Percentiles rank a stretch among this genome's conserved stretches.
Conservation (phyloP, 176 grass and related monocot genomes). For the Chrysopogon serrulatus region DNA sequence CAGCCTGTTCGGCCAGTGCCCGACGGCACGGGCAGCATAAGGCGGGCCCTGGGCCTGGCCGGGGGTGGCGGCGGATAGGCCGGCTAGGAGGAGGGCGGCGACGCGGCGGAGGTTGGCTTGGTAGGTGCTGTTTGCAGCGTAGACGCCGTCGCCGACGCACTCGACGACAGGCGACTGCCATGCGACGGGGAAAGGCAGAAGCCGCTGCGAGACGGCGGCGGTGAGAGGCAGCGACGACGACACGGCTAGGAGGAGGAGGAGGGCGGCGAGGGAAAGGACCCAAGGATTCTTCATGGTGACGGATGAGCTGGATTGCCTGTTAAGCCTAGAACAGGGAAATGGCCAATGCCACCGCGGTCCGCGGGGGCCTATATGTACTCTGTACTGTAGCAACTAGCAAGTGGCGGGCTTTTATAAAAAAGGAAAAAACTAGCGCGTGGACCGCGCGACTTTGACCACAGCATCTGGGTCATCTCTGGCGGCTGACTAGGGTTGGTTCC, state of each 20-base stretch:
- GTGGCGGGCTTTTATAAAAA: too few relatives aligned
- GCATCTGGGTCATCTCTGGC: too few relatives aligned
- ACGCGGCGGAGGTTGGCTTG: slow-evolving; percentile 22
- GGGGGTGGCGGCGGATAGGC: not conserved
- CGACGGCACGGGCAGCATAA: not conserved
- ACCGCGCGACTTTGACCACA: too few relatives aligned
- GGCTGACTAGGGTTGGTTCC: too few relatives aligned
- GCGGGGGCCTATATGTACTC: too few relatives aligned
- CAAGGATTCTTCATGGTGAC: not conserved
- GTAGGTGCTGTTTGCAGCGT: slow-evolving; percentile 11
- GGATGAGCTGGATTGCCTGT: too few relatives aligned
- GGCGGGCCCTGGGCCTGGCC: not conserved
- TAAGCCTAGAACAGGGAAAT: fast-evolving
- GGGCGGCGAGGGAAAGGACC: not conserved
- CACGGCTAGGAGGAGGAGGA: not conserved
- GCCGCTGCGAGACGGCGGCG: not conserved
- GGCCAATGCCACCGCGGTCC: too few relatives aligned
- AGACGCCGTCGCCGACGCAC: not conserved
- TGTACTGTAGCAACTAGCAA: too few relatives aligned
- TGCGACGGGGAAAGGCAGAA: not conserved
- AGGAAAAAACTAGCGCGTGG: too few relatives aligned
- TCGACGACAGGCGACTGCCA: too few relatives aligned
- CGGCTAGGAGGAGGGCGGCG: not conserved
- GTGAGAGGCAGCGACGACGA: not conserved
- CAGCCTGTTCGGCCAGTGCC: not conserved